phyloP scores from a whole-genome alignment of 1,284 basidiomycete species.

The Cryptococcus sp. region DNA sequence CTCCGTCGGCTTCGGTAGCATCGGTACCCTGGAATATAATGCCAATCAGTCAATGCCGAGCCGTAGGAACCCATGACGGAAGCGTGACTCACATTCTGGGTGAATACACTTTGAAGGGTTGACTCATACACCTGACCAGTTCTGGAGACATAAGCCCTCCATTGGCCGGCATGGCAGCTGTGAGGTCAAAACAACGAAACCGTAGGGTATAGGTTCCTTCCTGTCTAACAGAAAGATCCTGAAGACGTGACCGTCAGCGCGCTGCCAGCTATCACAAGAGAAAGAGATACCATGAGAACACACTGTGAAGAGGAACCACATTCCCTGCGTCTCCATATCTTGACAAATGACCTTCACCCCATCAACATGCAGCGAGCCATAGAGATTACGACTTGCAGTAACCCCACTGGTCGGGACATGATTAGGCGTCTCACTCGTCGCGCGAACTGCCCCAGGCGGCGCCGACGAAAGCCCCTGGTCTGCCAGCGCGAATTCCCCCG shows the following conservation, averaged over 20 bases:
- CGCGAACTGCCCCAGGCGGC: not conserved
- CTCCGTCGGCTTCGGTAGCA: conserved; percentile 38
- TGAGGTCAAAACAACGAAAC: conserved; percentile 39
- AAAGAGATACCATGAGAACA: conserved; percentile 9
- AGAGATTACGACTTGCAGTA: conserved; percentile 27
- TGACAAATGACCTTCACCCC: conserved; percentile 29
- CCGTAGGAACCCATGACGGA: not conserved
- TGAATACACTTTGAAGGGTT: conserved; percentile 40
- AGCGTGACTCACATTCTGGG: conserved; percentile 37
- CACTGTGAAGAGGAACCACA: conserved; percentile 48
- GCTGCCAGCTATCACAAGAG: not conserved
- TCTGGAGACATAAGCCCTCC: conserved; percentile 14
- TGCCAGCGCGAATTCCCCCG: no score
- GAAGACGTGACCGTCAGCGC: not conserved
- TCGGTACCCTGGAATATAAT: conserved; percentile 33
- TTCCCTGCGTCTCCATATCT: conserved; percentile 10
- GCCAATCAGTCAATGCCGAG: not conserved
- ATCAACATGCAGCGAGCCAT: conserved; percentile 39
- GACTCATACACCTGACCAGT: conserved; percentile 27
- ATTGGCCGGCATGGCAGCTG: conserved; percentile 12
- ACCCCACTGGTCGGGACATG: not conserved
- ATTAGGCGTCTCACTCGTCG: not conserved
- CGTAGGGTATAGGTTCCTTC: conserved; percentile 43
- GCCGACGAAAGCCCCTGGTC: no score
- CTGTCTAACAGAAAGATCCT: conserved; percentile 42